Base-by-base conservation (phyloP, 805 yeast genomes). In the Sugiyamaella valdiviana region DNA sequence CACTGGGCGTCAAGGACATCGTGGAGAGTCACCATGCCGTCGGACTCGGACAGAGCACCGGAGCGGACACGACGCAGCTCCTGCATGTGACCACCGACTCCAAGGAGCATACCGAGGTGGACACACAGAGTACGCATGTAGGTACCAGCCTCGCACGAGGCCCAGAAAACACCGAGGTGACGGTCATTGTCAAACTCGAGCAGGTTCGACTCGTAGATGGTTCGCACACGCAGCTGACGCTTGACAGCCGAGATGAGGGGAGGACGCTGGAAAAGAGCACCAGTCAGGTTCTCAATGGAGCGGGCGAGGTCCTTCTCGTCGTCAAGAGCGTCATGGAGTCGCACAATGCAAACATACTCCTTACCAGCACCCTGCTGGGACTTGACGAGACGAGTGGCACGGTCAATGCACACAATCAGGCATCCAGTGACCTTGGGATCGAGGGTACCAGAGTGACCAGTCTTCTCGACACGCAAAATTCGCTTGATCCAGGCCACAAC, bases 71-170 rank as follows among this genome's bases (percentile, higher is more conserved):
- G 90, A 75, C 99, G 88, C 63, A 93, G 83, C 74, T 93, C 99
- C 79, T 93, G 99, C 99, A 93, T 93, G 75, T 93, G 99, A 60
- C 98, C 99, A 69, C 99, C 99, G 59, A 89, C 97, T 63, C 98
- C 97, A 58, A 93, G 77, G 52, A 93, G 77, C 96, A 93, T 90
- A 74, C 99, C 99, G 63, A 93, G 75, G 72, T 93, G 99, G 50
- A 93, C 99, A 83, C 99, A 93, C 62, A 93, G 75, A 44, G 99
- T 93, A 79, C 99, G 85, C 96, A 93, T 93, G 74, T 93, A 93
- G 52, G 99, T 93, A 73, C 99, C 99, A 53, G 99, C 99, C 76
- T 93, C 99, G 79, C 99, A 93, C 38, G 95, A 85, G 51, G 98
- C 99, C 99, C 99, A 93, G 76, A 93, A 93, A 32, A 93, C 98